A percentile compares a stretch with the other conserved stretches of the same genome.
phyloP scores from a whole-genome alignment of 1,284 basidiomycete genomes.

The Rhodofomes roseus region DNA sequence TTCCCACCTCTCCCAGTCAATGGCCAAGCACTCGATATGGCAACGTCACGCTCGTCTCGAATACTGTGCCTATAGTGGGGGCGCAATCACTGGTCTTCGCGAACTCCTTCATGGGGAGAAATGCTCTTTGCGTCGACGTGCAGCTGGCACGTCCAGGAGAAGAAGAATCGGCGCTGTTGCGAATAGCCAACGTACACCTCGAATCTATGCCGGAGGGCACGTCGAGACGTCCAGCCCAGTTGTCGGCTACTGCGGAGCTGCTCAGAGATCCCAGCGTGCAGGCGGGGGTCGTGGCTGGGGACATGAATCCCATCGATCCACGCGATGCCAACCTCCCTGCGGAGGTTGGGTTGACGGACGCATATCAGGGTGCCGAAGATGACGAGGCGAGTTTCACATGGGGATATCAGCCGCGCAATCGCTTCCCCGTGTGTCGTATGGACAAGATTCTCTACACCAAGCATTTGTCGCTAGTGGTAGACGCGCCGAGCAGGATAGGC shows the following conservation, averaged over 20 bases:
- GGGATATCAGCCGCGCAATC: conserved; percentile 53
- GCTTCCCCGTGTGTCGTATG: conserved; percentile 47
- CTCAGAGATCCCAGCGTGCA: conserved; percentile 41
- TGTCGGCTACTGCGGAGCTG: conserved; percentile 45
- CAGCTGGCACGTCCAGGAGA: conserved; percentile 35
- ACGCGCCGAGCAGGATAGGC: conserved; percentile 50
- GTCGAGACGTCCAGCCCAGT: conserved; percentile 44
- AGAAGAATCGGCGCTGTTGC: conserved; percentile 28
- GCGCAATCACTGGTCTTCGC: conserved; percentile 47
- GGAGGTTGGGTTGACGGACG: conserved; percentile 49
- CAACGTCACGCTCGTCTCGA: conserved; percentile 61
- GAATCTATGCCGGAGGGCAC: conserved; percentile 52
- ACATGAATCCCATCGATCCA: conserved; percentile 62
- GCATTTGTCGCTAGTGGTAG: conserved; percentile 27
- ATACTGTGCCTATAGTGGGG: conserved; percentile 43
- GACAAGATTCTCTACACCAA: conserved; percentile 63
- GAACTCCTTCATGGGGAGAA: conserved; percentile 45
- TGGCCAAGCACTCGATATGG: conserved; percentile 57
- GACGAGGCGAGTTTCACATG: conserved; percentile 54
- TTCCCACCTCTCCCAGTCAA: conserved; percentile 46
- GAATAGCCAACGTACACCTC: conserved; percentile 67
- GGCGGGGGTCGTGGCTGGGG: conserved; percentile 61
- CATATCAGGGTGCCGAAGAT: conserved; percentile 35
- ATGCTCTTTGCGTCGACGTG: conserved; percentile 55
- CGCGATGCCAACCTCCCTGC: conserved; percentile 40